Base-by-base conservation (phyloP, 768 basidiomycete species). In the Boletus tomentosulus region DNA sequence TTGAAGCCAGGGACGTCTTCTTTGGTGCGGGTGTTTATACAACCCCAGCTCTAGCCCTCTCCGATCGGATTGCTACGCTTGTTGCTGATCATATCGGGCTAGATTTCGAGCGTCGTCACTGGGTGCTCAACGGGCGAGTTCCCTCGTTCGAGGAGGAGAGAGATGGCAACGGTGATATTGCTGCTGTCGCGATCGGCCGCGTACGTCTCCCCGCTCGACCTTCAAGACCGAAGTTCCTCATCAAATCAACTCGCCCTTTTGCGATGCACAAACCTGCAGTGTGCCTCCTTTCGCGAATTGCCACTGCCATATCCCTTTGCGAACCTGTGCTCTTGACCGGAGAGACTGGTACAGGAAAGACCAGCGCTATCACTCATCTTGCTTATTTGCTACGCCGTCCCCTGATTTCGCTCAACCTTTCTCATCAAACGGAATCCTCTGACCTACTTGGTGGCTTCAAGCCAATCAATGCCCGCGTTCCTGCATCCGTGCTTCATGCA, bases 261-360 rank as follows among this genome's bases (percentile, higher is more conserved):
- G 94, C 89, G 0, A 74, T 98, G 71, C 96, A 98, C 62, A 82
- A 83, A 51, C 94, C 93, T 1, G 93, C 93, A 0, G 71, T 88
- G 1, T 71, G 81, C 30, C 76, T 98, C 3, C 78, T 98, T 33
- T 88, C 91, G 22, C 83, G 91, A 15, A 86, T 98, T 35, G 83
- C 84, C 3, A 84, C 83, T 22, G 82, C 87, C 0, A 76, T 93
- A 44, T 76, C 85, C 0, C 74, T 87, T 44, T 71, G 72, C 13
- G 97, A 99, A 65, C 93, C 97, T 5, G 76, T 95, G 5, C 79
- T 99, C 8, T 79, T 99, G 25, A 93, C 94, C 0, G 97, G 97
- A 44, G 97, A 99, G 74, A 99, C 97, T 2, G 97, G 97, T n/a
- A 99, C 97, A 1, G 97, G 97, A 13, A 99, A 99, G 72, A 99